Conservation (phyloP, 805 yeast species). For the Cyberlindnera nakhonratchasimensis region DNA sequence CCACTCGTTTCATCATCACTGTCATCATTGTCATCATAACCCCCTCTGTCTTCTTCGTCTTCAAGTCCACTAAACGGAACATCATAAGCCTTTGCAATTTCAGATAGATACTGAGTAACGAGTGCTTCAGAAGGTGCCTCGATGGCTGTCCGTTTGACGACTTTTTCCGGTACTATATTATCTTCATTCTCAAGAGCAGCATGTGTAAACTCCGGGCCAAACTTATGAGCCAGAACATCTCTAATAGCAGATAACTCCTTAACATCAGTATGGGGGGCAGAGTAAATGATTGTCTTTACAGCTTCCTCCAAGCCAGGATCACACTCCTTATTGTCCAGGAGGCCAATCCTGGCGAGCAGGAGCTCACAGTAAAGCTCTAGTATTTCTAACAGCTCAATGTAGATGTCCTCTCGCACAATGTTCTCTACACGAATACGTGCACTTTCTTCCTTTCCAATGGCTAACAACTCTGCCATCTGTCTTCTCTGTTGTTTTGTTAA, state of each 20-base stretch:
- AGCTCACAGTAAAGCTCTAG: conserved; percentile 82
- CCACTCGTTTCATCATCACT: conserved; percentile 29
- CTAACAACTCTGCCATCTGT: conserved; percentile 63
- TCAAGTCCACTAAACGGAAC: conserved; percentile 64
- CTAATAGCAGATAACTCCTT: conserved; percentile 62
- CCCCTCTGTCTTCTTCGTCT: conserved; percentile 21
- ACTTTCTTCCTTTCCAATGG: conserved; percentile 71
- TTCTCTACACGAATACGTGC: conserved; percentile 83
- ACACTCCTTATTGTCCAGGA: conserved; percentile 40
- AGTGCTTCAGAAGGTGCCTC: conserved; percentile 64
- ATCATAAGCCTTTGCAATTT: conserved; percentile 75
- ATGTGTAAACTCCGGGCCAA: conserved; percentile 59
- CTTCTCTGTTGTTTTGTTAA: conserved; percentile 73
- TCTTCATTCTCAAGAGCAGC: conserved; percentile 49
- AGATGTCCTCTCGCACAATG: conserved; percentile 76
- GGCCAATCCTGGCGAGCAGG: conserved; percentile 66
- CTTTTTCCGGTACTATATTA: conserved; percentile 62
- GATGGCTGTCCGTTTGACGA: conserved; percentile 57
- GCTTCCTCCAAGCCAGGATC: conserved; percentile 52
- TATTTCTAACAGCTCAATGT: conserved; percentile 73
- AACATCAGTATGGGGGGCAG: conserved; percentile 71
- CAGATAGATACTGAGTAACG: conserved; percentile 67
- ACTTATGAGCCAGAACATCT: conserved; percentile 59
- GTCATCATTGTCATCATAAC: conserved; percentile 29
- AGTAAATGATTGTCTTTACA: conserved; percentile 60